Evolutionary conservation across 345 rosid genomes (phyloP).

Genomic region (Hibiscus syriacus): DNA sequence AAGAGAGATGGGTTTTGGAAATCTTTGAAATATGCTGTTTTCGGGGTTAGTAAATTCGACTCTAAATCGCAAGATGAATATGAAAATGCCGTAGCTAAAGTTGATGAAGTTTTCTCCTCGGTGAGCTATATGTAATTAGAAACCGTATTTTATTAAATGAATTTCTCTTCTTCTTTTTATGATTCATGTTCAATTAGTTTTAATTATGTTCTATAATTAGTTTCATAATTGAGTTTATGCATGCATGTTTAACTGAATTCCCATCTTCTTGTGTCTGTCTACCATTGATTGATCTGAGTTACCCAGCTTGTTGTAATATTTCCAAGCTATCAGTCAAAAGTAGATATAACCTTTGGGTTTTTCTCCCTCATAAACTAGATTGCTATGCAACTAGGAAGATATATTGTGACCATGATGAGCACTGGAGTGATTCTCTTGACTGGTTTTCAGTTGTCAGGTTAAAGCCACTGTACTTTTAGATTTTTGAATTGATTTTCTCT

Average conservation of each 20-base stretch:
- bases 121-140: slow-evolving; percentile 24
- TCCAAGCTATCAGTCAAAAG: too few species aligned
- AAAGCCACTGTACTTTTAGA: slow-evolving; percentile 12
- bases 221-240: too few species aligned
- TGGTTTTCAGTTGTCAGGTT: slow-evolving; percentile 90
- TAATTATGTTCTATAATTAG: too few species aligned
- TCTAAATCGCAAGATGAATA: slow-evolving; percentile 40
- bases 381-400: slow-evolving; percentile 85
- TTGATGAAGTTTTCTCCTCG: too few species aligned
- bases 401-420: too few species aligned
- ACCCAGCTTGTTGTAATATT: too few species aligned
- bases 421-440: slow-evolving; percentile 75
- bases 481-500: too few species aligned
- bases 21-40: slow-evolving; percentile 32
- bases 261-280: too few species aligned
- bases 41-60: slow-evolving; percentile 26
- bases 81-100: slow-evolving; percentile 33
- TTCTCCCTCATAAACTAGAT: slow-evolving; percentile 24
- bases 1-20: slow-evolving; percentile 35
- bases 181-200: neutral
- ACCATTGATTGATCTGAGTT: too few species aligned
- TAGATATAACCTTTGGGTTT: too few species aligned
- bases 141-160: neutral
- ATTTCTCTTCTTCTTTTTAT: too few species aligned
- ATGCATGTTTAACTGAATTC: neutral